Conservation (phyloP, 179 eudicot genomes). For the Actinidia polygama region DNA sequence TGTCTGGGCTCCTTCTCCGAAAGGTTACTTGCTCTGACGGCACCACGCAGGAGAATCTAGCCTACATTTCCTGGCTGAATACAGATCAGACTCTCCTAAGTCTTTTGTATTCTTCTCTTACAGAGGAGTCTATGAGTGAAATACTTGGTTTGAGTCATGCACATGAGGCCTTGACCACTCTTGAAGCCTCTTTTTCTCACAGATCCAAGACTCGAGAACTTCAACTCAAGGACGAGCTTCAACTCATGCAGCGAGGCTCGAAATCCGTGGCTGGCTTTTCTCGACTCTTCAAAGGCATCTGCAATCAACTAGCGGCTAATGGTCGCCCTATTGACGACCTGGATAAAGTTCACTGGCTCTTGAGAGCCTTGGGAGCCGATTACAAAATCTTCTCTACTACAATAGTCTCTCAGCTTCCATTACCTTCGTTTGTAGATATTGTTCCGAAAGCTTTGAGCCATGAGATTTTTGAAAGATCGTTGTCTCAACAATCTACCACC, state of each 20-base stretch:
- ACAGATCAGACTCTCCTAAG: neutral
- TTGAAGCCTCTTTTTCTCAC: neutral
- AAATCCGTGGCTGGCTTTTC: neutral
- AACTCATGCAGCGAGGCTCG: neutral
- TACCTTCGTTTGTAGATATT: neutral
- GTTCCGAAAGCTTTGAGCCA: neutral
- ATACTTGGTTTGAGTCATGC: neutral
- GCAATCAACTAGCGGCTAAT: neutral
- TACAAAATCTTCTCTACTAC: too few relatives aligned
- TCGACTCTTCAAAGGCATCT: neutral
- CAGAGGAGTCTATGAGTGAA: neutral
- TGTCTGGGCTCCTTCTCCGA: neutral
- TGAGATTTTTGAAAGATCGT: neutral
- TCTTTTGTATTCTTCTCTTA: neutral
- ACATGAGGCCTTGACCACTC: neutral
- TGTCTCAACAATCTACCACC: neutral
- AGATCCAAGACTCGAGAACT: neutral
- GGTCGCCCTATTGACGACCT: neutral
- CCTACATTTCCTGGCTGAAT: neutral
- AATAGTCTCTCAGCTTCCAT: neutral
- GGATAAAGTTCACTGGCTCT: too few relatives aligned
- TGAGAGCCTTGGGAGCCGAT: too few relatives aligned
- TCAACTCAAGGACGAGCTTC: neutral
- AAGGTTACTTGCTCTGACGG: neutral
- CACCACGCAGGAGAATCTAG: neutral